Conservation (phyloP, 768 basidiomycete genomes). For the Lentinula aciculospora region DNA sequence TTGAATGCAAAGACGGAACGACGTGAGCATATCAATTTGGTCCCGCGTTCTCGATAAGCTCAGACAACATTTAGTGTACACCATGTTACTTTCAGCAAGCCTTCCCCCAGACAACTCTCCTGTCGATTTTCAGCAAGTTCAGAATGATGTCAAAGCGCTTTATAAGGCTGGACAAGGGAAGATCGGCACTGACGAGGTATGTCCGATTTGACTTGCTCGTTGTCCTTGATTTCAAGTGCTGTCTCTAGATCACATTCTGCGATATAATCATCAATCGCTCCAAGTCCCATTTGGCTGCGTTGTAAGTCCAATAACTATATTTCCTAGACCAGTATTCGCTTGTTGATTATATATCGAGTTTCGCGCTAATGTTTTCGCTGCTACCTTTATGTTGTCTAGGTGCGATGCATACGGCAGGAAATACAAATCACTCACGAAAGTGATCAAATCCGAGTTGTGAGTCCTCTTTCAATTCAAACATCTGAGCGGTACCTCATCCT, state of each 20-base stretch:
- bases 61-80: conserved; percentile 17
- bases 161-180: conserved; percentile 26
- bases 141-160: conserved; percentile 26
- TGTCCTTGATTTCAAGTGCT: neutral
- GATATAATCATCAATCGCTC: conserved; percentile 28
- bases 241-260: conserved; percentile 18
- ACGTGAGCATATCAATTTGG: conserved; percentile 1
- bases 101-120: conserved; percentile 23
- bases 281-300: conserved; percentile 19
- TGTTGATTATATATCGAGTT: neutral
- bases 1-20: conserved; percentile 10
- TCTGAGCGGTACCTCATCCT: neutral
- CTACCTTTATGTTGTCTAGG: too few relatives aligned
- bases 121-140: conserved; percentile 24
- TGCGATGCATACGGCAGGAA: conserved; percentile 1
- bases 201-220: neutral
- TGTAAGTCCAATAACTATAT: conserved; percentile 10
- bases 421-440: conserved; percentile 7
- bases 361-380: conserved; percentile 16
- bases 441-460: conserved; percentile 11
- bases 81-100: conserved; percentile 26
- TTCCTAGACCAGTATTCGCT: neutral
- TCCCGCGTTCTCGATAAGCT: neutral
- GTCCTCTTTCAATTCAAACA: neutral
- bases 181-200: conserved; percentile 25